phyloP scores from a whole-genome alignment of 495 filamentous ascomycete genomes.

The Aspergillus leporis region DNA sequence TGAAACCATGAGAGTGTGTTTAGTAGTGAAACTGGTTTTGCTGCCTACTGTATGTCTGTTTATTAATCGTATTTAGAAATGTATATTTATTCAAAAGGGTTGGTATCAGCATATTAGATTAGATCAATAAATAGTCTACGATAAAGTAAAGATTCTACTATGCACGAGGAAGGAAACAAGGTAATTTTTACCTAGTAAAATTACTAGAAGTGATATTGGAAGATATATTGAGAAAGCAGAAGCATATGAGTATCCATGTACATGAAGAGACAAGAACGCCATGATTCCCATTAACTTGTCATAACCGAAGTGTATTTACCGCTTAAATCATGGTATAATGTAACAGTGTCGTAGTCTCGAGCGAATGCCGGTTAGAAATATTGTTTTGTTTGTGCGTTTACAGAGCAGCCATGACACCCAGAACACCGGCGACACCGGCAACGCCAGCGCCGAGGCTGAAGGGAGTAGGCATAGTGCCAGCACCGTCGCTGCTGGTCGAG shows the following conservation, averaged over 20 bases:
- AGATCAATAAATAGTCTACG: too few species aligned
- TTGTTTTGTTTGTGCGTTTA: slow-evolving; percentile 19
- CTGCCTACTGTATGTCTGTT: too few species aligned
- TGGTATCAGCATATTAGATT: too few species aligned
- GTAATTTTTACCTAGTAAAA: too few species aligned
- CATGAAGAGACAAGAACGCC: neutral
- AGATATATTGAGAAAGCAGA: too few species aligned
- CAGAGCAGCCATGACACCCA: slow-evolving; percentile 41
- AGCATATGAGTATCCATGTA: neutral
- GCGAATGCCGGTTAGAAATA: neutral
- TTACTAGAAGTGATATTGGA: too few species aligned
- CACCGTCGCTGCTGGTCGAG: slow-evolving; percentile 12
- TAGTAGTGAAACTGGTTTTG: too few species aligned
- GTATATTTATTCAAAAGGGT: too few species aligned
- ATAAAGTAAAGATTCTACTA: too few species aligned
- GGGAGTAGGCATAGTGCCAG: slow-evolving; percentile 21
- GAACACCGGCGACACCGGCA: slow-evolving; percentile 32
- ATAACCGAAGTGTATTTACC: neutral
- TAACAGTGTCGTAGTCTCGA: neutral
- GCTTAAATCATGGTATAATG: slow-evolving; percentile 1
- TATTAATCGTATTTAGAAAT: too few species aligned
- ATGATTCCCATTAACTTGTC: slow-evolving; percentile 3
- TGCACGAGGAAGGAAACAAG: too few species aligned
- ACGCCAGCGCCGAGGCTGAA: slow-evolving; percentile 27
- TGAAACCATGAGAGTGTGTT: too few species aligned